Conservation (phyloP, 495 filamentous ascomycete species). For the Penicillium angulare region DNA sequence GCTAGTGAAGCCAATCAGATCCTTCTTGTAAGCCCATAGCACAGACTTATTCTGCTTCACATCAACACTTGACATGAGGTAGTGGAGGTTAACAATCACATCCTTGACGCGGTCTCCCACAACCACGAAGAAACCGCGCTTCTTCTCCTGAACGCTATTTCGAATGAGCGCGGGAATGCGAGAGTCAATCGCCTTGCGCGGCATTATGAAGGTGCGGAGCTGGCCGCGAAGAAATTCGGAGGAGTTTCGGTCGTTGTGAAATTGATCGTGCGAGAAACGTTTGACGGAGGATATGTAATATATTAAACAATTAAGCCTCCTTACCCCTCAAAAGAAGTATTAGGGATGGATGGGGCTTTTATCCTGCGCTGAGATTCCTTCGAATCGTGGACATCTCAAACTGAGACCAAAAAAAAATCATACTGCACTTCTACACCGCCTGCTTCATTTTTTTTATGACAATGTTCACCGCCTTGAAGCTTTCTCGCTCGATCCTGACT, state of each 20-base stretch:
- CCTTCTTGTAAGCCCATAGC: constrained; percentile 99
- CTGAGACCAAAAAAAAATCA: constrained; percentile 24
- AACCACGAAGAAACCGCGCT: constrained; percentile 94
- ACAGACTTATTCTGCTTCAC: constrained; percentile 96
- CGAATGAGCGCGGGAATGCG: constrained; percentile 94
- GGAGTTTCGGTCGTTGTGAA: not conserved
- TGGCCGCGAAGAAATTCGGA: constrained; percentile 18
- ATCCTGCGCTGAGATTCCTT: constrained; percentile 4
- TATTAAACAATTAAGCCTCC: not conserved
- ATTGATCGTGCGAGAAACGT: not conserved
- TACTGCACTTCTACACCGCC: constrained; percentile 4
- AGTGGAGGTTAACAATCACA: constrained; percentile 93
- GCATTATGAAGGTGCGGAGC: constrained; percentile 40
- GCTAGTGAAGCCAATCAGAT: constrained; percentile 90
- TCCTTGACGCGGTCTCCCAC: constrained; percentile 96
- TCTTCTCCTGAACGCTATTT: constrained; percentile 96
- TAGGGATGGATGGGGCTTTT: not conserved
- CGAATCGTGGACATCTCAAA: constrained; percentile 13
- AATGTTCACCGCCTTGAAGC: not conserved
- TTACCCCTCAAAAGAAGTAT: not conserved
- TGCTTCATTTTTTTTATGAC: not conserved
- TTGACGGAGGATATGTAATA: not conserved
- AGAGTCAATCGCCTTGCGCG: constrained; percentile 70
- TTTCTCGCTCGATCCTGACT: not conserved
- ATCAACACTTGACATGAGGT: constrained; percentile 86